Evolutionary conservation across 805 yeast species (phyloP).

Genomic region (Kodamaea nitidulidarum): DNA sequence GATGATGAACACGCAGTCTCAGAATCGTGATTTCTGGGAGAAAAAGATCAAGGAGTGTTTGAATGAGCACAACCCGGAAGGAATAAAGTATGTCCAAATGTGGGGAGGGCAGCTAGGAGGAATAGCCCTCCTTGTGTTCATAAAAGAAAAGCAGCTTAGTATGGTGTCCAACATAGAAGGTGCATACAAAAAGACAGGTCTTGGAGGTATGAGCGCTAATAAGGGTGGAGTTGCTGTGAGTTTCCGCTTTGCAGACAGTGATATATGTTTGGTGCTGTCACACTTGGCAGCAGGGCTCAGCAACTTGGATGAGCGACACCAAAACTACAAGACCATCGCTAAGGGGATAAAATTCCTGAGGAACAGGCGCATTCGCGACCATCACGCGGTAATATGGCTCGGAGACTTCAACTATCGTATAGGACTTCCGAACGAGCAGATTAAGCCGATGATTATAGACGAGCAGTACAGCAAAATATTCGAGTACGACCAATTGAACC

Average conservation of each 20-base stretch:
- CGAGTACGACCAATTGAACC: slow-evolving; percentile 72
- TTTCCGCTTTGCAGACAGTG: slow-evolving; percentile 60
- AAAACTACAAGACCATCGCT: slow-evolving; percentile 76
- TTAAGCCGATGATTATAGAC: slow-evolving; percentile 49
- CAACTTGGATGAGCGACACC: slow-evolving; percentile 77
- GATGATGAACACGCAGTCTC: slow-evolving; percentile 73
- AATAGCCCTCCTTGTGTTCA: slow-evolving; percentile 63
- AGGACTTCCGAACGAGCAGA: slow-evolving; percentile 66
- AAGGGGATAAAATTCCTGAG: slow-evolving; percentile 64
- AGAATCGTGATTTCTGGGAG: slow-evolving; percentile 62
- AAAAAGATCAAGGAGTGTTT: slow-evolving; percentile 48
- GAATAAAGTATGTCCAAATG: slow-evolving; percentile 49
- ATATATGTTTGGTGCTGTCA: slow-evolving; percentile 73
- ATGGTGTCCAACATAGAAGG: slow-evolving; percentile 63
- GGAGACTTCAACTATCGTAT: slow-evolving; percentile 93
- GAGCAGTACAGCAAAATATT: slow-evolving; percentile 50
- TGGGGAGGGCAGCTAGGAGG: slow-evolving; percentile 89
- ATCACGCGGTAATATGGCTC: slow-evolving; percentile 85
- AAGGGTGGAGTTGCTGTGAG: slow-evolving; percentile 79
- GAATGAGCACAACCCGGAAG: slow-evolving; percentile 32
- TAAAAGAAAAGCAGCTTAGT: slow-evolving; percentile 47
- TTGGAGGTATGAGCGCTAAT: slow-evolving; percentile 84
- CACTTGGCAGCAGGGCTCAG: slow-evolving; percentile 93
- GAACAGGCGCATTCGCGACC: slow-evolving; percentile 62
- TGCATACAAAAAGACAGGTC: slow-evolving; percentile 81